Base-by-base conservation (phyloP, 2,329 filamentous ascomycete genomes). In the Biscogniauxia marginata region DNA sequence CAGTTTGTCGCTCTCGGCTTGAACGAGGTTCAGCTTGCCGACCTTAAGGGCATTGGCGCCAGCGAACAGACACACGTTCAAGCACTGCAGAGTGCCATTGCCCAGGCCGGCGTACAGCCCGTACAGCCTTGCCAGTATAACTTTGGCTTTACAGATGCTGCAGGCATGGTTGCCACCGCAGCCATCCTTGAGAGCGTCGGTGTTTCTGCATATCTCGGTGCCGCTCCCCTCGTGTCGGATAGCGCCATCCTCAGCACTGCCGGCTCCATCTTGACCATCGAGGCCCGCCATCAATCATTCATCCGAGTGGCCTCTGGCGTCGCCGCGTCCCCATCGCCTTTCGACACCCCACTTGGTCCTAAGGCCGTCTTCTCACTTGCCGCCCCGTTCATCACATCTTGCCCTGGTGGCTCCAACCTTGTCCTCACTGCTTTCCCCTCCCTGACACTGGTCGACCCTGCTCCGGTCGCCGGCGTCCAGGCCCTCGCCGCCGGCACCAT, bases 231-330 rank as follows among this genome's bases (percentile, higher is more conserved):
- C 25, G 73, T 91, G 60, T 78, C 81, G 47, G 78, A 80, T 54
- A 75, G 79, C 50, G 77, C 76, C 50, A 82, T 90, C 59, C 83
- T 92, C 50, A 77, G 80, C 58, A 83, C 84, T 19, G 88, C 89
- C 2, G 88, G 80, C 8, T 84, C 84, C 50, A 91, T 92, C 70
- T 80, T 90, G 46, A 89, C 87, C 21, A 81, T 90, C 57, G 89
- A 92, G 75, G 80, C 87, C 23, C 82, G 89, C 56, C 89, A 92
- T 74, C 86, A 90, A 74, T 86, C 86, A 59, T 86, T 89, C 72
- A 84, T 91, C 73, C 85, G 88, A 61, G 75, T 79, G 56, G 84
- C 83, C 43, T 76, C 79, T 19, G 78, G 81, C 56, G 75, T 79
- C 53, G 75, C 82, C 55, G 83, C 87, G 52, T 81, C 89, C 3